A percentile compares a stretch with the other conserved stretches of the same genome.
Conservation (phyloP, 2,329 filamentous ascomycete species). For the Claviceps monticola region DNA sequence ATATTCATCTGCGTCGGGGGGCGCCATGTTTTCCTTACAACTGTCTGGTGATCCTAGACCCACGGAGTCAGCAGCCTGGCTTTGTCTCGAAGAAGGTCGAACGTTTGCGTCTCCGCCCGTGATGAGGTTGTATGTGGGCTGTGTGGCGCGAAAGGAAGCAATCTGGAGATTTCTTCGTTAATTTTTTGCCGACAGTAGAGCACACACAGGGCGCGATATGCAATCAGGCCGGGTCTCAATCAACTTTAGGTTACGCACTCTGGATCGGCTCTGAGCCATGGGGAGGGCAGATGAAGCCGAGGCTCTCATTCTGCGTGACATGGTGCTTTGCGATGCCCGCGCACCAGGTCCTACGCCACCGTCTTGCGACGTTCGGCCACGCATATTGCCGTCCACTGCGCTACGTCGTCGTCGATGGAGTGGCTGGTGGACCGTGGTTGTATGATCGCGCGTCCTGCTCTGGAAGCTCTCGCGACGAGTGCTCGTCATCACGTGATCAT, state of each 20-base stretch:
- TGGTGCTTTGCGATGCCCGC: slow-evolving; percentile 16
- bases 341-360: slow-evolving; percentile 14
- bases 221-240: no score
- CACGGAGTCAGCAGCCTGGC: slow-evolving; percentile 24
- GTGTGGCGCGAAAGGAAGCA: slow-evolving; percentile 35
- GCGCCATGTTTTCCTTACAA: slow-evolving; percentile 45
- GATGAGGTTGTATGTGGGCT: slow-evolving; percentile 46
- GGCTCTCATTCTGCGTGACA: slow-evolving; percentile 19
- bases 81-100: slow-evolving; percentile 28
- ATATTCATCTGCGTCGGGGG: slow-evolving; percentile 43
- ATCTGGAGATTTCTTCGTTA: slow-evolving; percentile 16
- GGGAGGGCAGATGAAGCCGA: slow-evolving; percentile 22
- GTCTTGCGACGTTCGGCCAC: slow-evolving; percentile 18
- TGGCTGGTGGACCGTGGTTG: neutral
- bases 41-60: slow-evolving; percentile 40
- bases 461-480: neutral
- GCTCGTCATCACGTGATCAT: slow-evolving; percentile 2
- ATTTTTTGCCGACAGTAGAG: neutral
- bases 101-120: slow-evolving; percentile 33
- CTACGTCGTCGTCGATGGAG: neutral
- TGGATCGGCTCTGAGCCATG: slow-evolving; percentile 23
- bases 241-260: slow-evolving; percentile 17
- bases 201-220: no score
- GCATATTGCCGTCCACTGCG: slow-evolving; percentile 15
- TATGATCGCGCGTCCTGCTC: neutral